These are phyloP conservation scores for Blepharisma japonicum DNA, from an alignment of 73 alveolate species.

Conservation along the genomic window DNA sequence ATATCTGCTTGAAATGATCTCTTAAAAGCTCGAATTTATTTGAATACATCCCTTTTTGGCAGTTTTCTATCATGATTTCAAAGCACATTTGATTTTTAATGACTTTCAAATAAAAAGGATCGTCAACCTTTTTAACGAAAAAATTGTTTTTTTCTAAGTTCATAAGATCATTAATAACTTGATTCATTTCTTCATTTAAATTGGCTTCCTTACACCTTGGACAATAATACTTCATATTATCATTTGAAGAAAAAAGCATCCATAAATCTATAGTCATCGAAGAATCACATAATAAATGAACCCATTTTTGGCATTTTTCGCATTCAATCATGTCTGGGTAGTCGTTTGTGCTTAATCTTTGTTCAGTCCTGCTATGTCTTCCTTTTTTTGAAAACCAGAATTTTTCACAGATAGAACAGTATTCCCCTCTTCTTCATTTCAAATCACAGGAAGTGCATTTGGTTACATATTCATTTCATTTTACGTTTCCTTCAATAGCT, in stretches of 20 bases:
- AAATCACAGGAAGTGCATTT: conserved; percentile 76
- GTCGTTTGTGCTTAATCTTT: conserved; percentile 27
- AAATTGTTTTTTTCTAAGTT: conserved; percentile 61
- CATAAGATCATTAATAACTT: conserved; percentile 54
- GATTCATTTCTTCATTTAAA: conserved; percentile 39
- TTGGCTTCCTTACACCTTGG: conserved; percentile 63
- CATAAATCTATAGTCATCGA: conserved; percentile 39
- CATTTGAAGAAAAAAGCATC: conserved; percentile 37
- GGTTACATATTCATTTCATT: conserved; percentile 54
- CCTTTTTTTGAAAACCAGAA: conserved; percentile 68
- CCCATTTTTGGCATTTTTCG: conserved; percentile 69
- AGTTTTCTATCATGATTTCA: conserved; percentile 60
- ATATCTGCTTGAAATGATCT: conserved; percentile 61
- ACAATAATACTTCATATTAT: conserved; percentile 62
- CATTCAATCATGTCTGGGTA: conserved; percentile 69
- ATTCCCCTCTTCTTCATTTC: conserved; percentile 70
- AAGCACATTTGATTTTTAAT: conserved; percentile 86
- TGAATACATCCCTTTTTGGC: conserved; percentile 55
- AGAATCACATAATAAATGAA: conserved; percentile 79
- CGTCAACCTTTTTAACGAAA: conserved; percentile 68
- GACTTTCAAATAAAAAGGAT: conserved; percentile 67
- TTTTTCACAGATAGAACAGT: conserved; percentile 78
- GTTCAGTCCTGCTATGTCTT: conserved; percentile 36
- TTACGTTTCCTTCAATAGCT: conserved; percentile 47
- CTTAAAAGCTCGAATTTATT: conserved; percentile 59